These are phyloP conservation scores for Furcasterigmium furcatum DNA, from an alignment of 2,329 filamentous ascomycete species.

Conservation along the genomic window DNA sequence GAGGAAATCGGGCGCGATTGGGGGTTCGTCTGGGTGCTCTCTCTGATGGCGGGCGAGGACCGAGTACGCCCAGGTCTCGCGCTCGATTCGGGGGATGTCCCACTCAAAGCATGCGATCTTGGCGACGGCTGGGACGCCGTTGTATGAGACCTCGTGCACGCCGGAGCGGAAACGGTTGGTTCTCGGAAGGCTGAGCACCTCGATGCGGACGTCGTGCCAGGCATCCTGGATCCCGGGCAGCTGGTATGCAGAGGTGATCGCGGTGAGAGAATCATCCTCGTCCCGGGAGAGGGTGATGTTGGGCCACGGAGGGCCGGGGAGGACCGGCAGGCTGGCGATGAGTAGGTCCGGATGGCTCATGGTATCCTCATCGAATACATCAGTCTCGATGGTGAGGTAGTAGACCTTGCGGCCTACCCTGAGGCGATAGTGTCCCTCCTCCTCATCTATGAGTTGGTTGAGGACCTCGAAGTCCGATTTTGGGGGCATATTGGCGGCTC, in stretches of 20 bases:
- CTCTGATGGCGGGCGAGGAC: conserved; percentile 7
- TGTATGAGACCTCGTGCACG: background rate
- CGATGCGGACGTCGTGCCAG: conserved; percentile 18
- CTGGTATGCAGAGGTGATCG: background rate
- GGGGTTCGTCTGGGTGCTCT: conserved; percentile 7
- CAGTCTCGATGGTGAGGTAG: conserved; percentile 11
- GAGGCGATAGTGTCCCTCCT: background rate
- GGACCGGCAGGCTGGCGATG: conserved; percentile 19
- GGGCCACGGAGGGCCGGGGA: conserved; percentile 19
- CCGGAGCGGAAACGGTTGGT: conserved; percentile 15
- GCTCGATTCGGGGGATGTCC: conserved; percentile 15
- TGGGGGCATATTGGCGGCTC: background rate
- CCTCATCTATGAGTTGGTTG: background rate
- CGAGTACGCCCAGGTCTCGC: conserved; percentile 15
- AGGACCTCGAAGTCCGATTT: background rate
- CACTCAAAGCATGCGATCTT: conserved; percentile 18
- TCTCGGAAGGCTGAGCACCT: conserved; percentile 17
- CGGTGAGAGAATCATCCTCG: no score
- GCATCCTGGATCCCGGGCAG: conserved; percentile 6
- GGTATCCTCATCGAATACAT: conserved; percentile 22
- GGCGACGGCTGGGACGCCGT: conserved; percentile 7
- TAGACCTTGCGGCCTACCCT: background rate
- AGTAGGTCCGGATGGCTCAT: conserved; percentile 26
- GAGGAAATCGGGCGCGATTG: conserved; percentile 15
- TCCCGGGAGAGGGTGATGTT: no score